These are phyloP conservation scores for Globisporangium apiculatum DNA, from an alignment of 352 stramenopile species.

Conservation along the genomic window DNA sequence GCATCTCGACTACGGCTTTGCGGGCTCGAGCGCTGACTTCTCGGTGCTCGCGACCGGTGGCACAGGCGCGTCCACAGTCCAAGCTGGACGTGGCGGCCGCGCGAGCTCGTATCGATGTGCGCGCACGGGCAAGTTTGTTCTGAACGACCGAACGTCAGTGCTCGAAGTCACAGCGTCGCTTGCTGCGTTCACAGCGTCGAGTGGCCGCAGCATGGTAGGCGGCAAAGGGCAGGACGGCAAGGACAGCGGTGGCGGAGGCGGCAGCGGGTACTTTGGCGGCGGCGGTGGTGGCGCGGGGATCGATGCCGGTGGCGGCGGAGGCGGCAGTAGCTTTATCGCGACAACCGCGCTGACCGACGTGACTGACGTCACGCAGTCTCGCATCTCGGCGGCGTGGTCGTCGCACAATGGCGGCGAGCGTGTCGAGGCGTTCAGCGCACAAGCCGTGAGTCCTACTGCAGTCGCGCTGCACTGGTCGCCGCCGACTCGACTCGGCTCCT, in stretches of 20 bases:
- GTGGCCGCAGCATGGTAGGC: slow-evolving; percentile 26
- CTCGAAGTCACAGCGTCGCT: slow-evolving; percentile 25
- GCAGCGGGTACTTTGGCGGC: slow-evolving; percentile 67
- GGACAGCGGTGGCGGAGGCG: slow-evolving; percentile 71
- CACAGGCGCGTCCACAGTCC: slow-evolving; percentile 18
- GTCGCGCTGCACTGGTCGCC: slow-evolving; percentile 32
- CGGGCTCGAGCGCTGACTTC: slow-evolving; percentile 37
- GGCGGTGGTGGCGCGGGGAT: slow-evolving; percentile 57
- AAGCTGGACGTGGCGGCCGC: slow-evolving; percentile 27
- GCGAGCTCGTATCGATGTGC: slow-evolving; percentile 41
- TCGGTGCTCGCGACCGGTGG: slow-evolving; percentile 46
- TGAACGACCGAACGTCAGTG: slow-evolving; percentile 21
- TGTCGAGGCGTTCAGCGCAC: slow-evolving; percentile 18
- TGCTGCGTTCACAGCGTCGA: slow-evolving; percentile 25
- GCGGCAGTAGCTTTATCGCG: slow-evolving; percentile 52
- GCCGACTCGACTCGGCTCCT: slow-evolving; percentile 23
- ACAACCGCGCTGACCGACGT: not conserved
- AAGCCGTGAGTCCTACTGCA: slow-evolving; percentile 22
- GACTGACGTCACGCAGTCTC: not conserved
- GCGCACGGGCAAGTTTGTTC: slow-evolving; percentile 29
- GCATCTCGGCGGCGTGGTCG: slow-evolving; percentile 15
- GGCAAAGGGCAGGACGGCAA: slow-evolving; percentile 70
- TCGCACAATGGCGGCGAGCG: slow-evolving; percentile 13
- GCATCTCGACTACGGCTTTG: slow-evolving; percentile 51
- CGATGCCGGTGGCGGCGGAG: slow-evolving; percentile 51